These are phyloP conservation scores for Lecanicillium sp. DNA, from an alignment of 2,329 filamentous ascomycete genomes.

Conservation along the genomic window DNA sequence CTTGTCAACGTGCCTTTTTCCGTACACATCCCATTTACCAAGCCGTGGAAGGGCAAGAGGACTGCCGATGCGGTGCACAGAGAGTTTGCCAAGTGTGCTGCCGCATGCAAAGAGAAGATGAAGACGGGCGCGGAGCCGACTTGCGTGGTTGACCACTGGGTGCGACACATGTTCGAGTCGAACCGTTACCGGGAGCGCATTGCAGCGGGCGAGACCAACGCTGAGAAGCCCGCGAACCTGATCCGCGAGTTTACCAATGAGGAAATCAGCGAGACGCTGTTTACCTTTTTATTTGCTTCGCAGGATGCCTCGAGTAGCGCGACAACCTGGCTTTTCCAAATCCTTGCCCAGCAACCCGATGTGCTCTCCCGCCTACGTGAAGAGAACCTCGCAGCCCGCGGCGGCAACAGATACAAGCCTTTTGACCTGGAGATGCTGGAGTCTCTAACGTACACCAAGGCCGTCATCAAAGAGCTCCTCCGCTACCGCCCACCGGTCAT, in stretches of 20 bases:
- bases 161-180: slow-evolving; percentile 67
- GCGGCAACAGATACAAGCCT: slow-evolving; percentile 33
- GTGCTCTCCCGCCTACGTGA: slow-evolving; percentile 38
- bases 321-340: slow-evolving; percentile 47
- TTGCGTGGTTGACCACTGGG: slow-evolving; percentile 75
- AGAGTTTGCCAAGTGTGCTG: slow-evolving; percentile 66
- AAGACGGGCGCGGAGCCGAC: slow-evolving; percentile 59
- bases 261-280: slow-evolving; percentile 45
- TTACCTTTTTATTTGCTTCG: slow-evolving; percentile 48
- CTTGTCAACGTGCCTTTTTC: slow-evolving; percentile 67
- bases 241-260: slow-evolving; percentile 45
- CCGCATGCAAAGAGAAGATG: slow-evolving; percentile 67
- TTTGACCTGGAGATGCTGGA: slow-evolving; percentile 43
- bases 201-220: slow-evolving; percentile 45
- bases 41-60: slow-evolving; percentile 72
- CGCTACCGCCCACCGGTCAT: slow-evolving; percentile 48
- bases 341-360: slow-evolving; percentile 45
- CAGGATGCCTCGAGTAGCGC: slow-evolving; percentile 49
- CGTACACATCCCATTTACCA: slow-evolving; percentile 69
- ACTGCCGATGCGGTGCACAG: slow-evolving; percentile 63
- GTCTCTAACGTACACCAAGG: slow-evolving; percentile 44
- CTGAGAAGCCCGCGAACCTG: slow-evolving; percentile 39
- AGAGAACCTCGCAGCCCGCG: slow-evolving; percentile 40
- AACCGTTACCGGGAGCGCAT: slow-evolving; percentile 59
- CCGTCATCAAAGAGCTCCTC: slow-evolving; percentile 48